Conservation (phyloP, 768 basidiomycete genomes). For the Russula foetens region DNA sequence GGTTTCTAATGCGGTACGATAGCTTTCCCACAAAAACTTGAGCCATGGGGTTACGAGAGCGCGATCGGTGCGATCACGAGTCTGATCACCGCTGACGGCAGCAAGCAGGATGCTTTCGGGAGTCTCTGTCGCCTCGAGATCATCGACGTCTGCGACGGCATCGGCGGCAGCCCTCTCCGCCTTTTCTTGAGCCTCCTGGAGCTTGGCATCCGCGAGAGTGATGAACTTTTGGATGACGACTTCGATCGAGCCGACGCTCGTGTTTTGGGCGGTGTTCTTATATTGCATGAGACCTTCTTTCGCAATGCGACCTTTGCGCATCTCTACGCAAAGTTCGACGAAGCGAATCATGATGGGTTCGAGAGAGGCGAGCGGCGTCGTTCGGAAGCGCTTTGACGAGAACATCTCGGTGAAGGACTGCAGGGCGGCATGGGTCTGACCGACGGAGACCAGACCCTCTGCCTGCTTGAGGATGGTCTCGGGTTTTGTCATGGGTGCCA, state of each 20-base stretch:
- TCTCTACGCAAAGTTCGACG: slow-evolving; percentile 91
- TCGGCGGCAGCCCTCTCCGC: slow-evolving; percentile 62
- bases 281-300: slow-evolving; percentile 96
- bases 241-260: slow-evolving; percentile 86
- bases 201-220: slow-evolving; percentile 70
- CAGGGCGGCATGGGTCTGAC: slow-evolving; percentile 83
- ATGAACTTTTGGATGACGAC: slow-evolving; percentile 84
- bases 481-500: slow-evolving; percentile 88
- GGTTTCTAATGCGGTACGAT: slow-evolving; percentile 90
- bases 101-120: slow-evolving; percentile 87
- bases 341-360: slow-evolving; percentile 96
- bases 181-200: slow-evolving; percentile 80
- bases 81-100: slow-evolving; percentile 85
- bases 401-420: slow-evolving; percentile 91
- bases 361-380: slow-evolving; percentile 77
- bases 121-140: slow-evolving; percentile 92
- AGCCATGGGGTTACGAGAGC: slow-evolving; percentile 96
- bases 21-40: slow-evolving; percentile 98
- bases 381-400: slow-evolving; percentile 86
- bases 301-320: slow-evolving; percentile 88
- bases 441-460: slow-evolving; percentile 89
- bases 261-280: slow-evolving; percentile 96
- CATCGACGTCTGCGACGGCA: slow-evolving; percentile 72
- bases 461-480: slow-evolving; percentile 88
- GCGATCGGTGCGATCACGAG: slow-evolving; percentile 89